Evolutionary conservation across 1,139 yeast species (phyloP).

Genomic region (Hyphopichia fennica): DNA sequence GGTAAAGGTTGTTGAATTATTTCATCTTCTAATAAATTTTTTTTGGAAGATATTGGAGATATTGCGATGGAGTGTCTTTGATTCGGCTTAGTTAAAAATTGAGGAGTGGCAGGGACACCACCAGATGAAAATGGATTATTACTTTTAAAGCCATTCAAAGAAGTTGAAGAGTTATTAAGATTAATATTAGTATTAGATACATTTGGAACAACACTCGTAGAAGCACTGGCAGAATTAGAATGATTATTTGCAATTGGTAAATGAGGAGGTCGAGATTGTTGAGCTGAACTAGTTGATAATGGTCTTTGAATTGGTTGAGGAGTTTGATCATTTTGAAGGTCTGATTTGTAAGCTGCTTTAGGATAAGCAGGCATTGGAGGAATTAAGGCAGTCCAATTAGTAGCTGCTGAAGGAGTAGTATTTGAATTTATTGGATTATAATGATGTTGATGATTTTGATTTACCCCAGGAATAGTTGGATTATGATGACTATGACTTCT

Average conservation of each 20-base stretch:
- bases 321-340: background rate
- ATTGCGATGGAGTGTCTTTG: conserved; percentile 16
- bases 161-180: background rate
- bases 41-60: conserved; percentile 10
- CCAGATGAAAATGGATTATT: background rate
- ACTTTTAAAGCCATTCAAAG: background rate
- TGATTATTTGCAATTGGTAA: background rate
- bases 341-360: conserved; percentile 4
- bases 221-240: background rate
- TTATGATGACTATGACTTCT: conserved; percentile 14
- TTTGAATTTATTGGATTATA: conserved; percentile 3
- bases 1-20: background rate
- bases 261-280: conserved; percentile 1
- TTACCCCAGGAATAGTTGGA: conserved; percentile 2
- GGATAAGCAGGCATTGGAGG: conserved; percentile 16
- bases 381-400: conserved; percentile 16
- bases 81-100: conserved; percentile 6
- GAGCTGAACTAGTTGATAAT: background rate
- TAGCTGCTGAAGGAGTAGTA: background rate
- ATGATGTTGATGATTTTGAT: conserved; percentile 4
- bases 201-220: background rate
- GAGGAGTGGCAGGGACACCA: background rate
- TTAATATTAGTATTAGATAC: background rate
- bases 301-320: conserved; percentile 2
- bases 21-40: conserved; percentile 1